Conservation (phyloP, 805 yeast species). For the Ogataea ganodermae region DNA sequence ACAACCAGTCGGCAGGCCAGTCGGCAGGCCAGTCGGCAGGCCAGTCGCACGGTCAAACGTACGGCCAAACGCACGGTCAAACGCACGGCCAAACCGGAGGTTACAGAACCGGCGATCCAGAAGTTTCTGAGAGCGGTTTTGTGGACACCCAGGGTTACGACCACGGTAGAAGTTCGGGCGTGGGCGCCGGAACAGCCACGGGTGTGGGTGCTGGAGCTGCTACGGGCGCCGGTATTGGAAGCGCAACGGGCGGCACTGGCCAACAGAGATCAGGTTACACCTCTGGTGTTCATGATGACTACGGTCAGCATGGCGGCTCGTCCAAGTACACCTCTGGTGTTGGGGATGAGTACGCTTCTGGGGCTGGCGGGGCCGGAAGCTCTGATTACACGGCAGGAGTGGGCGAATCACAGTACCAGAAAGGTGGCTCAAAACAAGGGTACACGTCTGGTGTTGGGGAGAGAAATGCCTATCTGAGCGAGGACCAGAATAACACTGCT, state of each 20-base stretch:
- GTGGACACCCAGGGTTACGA: constrained; percentile 7
- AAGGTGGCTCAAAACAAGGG: constrained; percentile 2
- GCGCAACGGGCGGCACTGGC: not conserved
- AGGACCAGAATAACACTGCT: constrained; percentile 22
- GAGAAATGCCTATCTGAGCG: constrained; percentile 17
- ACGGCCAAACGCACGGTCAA: not conserved
- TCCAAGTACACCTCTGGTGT: constrained; percentile 12
- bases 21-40: not conserved
- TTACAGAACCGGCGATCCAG: constrained; percentile 5
- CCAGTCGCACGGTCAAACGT: not conserved
- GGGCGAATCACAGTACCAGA: not conserved
- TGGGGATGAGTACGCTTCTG: constrained; percentile 1
- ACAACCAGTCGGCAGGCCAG: not conserved
- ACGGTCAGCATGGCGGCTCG: not conserved
- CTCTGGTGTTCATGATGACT: constrained; percentile 9
- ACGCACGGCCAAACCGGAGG: not conserved
- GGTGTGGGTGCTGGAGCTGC: not conserved
- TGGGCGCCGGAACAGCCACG: not conserved
- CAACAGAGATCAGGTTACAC: constrained; percentile 4
- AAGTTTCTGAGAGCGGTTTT: constrained; percentile 9
- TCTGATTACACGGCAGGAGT: not conserved
- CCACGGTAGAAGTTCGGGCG: not conserved
- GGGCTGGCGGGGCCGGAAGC: not conserved
- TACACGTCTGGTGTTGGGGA: constrained; percentile 14
- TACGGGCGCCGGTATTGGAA: not conserved